Percentiles rank a stretch among this genome's conserved stretches.
These are phyloP conservation scores for Penicillium alfredii DNA, from an alignment of 495 filamentous ascomycete species.

Conservation along the genomic window DNA sequence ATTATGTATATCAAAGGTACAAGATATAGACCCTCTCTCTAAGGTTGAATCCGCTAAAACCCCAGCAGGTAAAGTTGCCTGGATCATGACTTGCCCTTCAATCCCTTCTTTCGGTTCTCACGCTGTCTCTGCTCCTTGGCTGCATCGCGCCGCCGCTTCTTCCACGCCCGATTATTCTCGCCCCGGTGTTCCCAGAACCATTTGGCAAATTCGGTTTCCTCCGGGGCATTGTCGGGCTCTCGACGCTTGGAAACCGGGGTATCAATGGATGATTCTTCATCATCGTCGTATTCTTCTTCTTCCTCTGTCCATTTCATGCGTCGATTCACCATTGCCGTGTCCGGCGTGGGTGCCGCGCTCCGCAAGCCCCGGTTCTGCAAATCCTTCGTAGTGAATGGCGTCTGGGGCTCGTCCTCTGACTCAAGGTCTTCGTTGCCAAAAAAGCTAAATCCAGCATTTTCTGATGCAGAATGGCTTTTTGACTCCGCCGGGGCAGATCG, in stretches of 20 bases:
- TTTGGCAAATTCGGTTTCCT: constrained; percentile 69
- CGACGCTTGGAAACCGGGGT: constrained; percentile 32
- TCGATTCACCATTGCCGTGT: constrained; percentile 67
- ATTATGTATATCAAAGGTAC: no score
- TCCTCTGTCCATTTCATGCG: constrained; percentile 29
- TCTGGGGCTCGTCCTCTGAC: constrained; percentile 56
- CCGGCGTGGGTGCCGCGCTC: constrained; percentile 89
- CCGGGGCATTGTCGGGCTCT: constrained; percentile 12
- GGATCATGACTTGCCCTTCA: constrained; percentile 37
- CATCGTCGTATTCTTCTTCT: constrained; percentile 32
- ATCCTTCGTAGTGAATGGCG: constrained; percentile 74
- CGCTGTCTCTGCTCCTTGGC: constrained; percentile 82
- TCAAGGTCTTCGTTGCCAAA: constrained; percentile 54
- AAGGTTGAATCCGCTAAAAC: no score
- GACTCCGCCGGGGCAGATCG: constrained; percentile 43
- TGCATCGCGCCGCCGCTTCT: constrained; percentile 70
- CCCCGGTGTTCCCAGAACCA: constrained; percentile 92
- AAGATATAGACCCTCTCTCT: no score
- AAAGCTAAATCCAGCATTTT: constrained; percentile 55
- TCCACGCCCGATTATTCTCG: constrained; percentile 87
- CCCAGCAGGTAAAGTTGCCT: not conserved
- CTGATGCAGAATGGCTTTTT: constrained; percentile 32
- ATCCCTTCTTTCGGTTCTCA: constrained; percentile 64
- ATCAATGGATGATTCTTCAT: constrained; percentile 17
- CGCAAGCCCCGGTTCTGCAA: constrained; percentile 64